These are phyloP conservation scores for Arabidopsis hybrid DNA, from an alignment of 441 rosid species.

Conservation along the genomic window DNA sequence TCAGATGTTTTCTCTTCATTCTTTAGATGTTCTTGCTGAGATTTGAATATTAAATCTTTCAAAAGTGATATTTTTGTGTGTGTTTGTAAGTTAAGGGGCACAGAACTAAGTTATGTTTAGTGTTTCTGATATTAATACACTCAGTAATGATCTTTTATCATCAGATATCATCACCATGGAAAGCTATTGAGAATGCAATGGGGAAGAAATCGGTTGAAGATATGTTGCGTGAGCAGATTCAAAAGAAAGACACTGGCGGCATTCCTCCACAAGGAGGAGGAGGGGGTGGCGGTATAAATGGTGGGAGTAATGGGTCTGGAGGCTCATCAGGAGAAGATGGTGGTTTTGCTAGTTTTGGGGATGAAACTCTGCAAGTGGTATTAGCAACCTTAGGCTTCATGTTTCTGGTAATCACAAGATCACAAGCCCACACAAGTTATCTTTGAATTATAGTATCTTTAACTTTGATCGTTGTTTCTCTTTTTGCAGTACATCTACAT, in stretches of 20 bases:
- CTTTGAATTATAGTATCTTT: neutral
- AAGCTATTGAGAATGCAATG: slow-evolving; percentile 55
- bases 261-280: slow-evolving; percentile 59
- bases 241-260: slow-evolving; percentile 58
- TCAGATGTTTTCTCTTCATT: slow-evolving; percentile 9
- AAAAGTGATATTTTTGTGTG: neutral
- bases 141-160: slow-evolving; percentile 17
- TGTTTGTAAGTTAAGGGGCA: neutral
- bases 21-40: neutral
- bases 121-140: slow-evolving; percentile 7
- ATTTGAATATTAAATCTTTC: neutral
- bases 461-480: slow-evolving; percentile 8
- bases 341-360: slow-evolving; percentile 50
- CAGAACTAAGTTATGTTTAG: neutral
- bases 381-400: slow-evolving; percentile 77
- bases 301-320: slow-evolving; percentile 40
- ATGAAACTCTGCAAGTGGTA: slow-evolving; percentile 73
- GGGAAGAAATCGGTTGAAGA: slow-evolving; percentile 70
- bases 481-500: slow-evolving; percentile 62
- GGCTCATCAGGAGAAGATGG: slow-evolving; percentile 44
- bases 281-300: slow-evolving; percentile 38
- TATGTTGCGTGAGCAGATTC: slow-evolving; percentile 64
- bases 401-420: slow-evolving; percentile 56
- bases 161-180: slow-evolving; percentile 60
- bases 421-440: neutral